Evolutionary conservation across 371 early-diverging fungal genomes (phyloP), one percentile per base, ranked within the genome.

Genomic region (Furculomyces boomerangus): DNA sequence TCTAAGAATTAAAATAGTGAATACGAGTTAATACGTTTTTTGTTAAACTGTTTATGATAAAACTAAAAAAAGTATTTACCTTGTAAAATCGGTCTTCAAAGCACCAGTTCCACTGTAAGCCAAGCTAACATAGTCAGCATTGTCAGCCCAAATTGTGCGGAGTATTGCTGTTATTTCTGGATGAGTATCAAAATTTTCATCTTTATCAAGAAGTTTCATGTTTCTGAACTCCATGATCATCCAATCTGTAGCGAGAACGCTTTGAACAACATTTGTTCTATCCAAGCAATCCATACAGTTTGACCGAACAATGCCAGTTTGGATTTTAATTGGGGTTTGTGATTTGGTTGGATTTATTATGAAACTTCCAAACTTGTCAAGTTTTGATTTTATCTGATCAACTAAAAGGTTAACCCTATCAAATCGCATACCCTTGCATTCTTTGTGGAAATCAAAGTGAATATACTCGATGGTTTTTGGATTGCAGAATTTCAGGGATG

Each of bases 251-350:
- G 90, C 91, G 35, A 96, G 63, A 14, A 85, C 84, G 27, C 83
- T 84, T 64, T 99, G 99, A 1, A 96, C 91, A 3, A 99, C 93
- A 60, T 99, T 99, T 30, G 99, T 99, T 61, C 99, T 80, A 70
- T 99, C 99, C 48, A 99, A 72, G 60, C 98, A 99, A 72, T 99
- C 99, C 83, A 99, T 96, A 66, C 99, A 99, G 67, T 99, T 99
- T 8, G 96, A 88, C 53, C 99, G 83, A 8, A 94, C 72, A 13
- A 97, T 84, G 1, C 88, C 86, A 1, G 68, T 68, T 59, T 99
- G 98, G 31, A 56, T 62, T 54, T 30, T 68, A 8, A 16, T 28
- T 46, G 47, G 30, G 65, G 39, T 53, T 60, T 18, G 50, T 56
- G 47, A 59, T 24, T 8, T 24, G 59, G 39, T 58, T 39, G 41